Evolutionary conservation across 257 asterid genomes (phyloP).

Genomic region (Solanum arcanum): DNA sequence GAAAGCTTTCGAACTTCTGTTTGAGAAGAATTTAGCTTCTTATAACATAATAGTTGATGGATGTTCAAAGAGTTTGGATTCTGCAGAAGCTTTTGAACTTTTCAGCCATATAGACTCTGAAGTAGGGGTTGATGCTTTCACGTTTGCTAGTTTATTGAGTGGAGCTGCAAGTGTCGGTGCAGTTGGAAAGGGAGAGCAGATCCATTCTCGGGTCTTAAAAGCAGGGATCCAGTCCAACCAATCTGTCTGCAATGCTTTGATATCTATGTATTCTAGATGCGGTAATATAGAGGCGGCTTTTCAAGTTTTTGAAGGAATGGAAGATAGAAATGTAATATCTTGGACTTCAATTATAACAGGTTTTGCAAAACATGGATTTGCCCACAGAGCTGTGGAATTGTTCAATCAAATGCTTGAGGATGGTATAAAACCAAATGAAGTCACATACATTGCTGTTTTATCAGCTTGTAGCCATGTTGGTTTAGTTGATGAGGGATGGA

Average conservation of each 20-base stretch:
- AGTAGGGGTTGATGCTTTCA: slow-evolving; percentile 57
- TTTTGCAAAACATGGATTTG: slow-evolving; percentile 79
- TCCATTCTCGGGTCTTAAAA: slow-evolving; percentile 73
- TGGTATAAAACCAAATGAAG: slow-evolving; percentile 74
- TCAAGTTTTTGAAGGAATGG: slow-evolving; percentile 45
- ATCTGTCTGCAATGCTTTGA: slow-evolving; percentile 58
- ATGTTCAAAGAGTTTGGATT: slow-evolving; percentile 31
- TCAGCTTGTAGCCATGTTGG: slow-evolving; percentile 97
- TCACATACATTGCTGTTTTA: slow-evolving; percentile 68
- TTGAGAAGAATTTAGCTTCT: slow-evolving; percentile 73
- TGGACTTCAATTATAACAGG: slow-evolving; percentile 94
- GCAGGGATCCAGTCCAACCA: slow-evolving; percentile 42
- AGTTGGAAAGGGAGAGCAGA: slow-evolving; percentile 76
- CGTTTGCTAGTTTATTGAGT: slow-evolving; percentile 82
- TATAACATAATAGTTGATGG: slow-evolving; percentile 59
- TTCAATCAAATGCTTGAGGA: slow-evolving; percentile 47
- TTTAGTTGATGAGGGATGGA: slow-evolving; percentile 55
- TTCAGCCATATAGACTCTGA: slow-evolving; percentile 32
- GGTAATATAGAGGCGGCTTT: slow-evolving; percentile 75
- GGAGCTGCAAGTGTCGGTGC: slow-evolving; percentile 97
- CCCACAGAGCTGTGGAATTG: slow-evolving; percentile 43
- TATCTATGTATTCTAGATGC: slow-evolving; percentile 89
- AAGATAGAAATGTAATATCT: slow-evolving; percentile 46
- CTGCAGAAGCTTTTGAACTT: slow-evolving; percentile 48
- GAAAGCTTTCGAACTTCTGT: slow-evolving; percentile 64